Conservation (phyloP, 2,329 filamentous ascomycete species). For the Trichoderma koningiopsis region DNA sequence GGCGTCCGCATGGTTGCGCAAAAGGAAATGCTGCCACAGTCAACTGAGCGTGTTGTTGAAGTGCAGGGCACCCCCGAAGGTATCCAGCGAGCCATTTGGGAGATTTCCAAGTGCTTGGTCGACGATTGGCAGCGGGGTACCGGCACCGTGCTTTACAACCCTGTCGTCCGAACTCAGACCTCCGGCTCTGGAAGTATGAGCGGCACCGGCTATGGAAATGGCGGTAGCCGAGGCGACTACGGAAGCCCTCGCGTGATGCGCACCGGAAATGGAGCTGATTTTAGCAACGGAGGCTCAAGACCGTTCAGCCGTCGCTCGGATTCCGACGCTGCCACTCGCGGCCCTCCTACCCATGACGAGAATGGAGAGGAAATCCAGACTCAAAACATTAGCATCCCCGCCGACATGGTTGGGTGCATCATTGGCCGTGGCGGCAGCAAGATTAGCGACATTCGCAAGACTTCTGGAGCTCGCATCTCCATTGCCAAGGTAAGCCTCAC, state of each 20-base stretch:
- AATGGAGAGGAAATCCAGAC: conserved; percentile 98
- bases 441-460: conserved; percentile 98
- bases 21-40: conserved; percentile 99
- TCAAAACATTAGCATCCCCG: conserved; percentile 98
- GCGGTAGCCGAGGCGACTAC: conserved; percentile 53
- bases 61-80: conserved; percentile 93
- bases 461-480: conserved; percentile 92
- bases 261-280: conserved; percentile 96
- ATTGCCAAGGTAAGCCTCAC: conserved; percentile 74
- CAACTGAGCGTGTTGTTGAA: conserved; percentile 96
- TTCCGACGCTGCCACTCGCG: conserved; percentile 76
- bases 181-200: conserved; percentile 51
- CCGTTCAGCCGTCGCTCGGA: conserved; percentile 78
- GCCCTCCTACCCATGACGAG: conserved; percentile 86
- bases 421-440: conserved; percentile 94
- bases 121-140: conserved; percentile 98
- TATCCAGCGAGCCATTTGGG: conserved; percentile 95
- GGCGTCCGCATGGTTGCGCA: conserved; percentile 99
- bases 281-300: conserved; percentile 74
- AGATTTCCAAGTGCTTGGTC: conserved; percentile 97
- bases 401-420: conserved; percentile 99
- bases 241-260: conserved; percentile 77
- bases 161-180: conserved; percentile 81
- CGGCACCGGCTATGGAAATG: conserved; percentile 37
- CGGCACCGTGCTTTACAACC: conserved; percentile 96